These are phyloP conservation scores for Paulownia fortunei DNA, from an alignment of 257 asterid species.

Conservation along the genomic window DNA sequence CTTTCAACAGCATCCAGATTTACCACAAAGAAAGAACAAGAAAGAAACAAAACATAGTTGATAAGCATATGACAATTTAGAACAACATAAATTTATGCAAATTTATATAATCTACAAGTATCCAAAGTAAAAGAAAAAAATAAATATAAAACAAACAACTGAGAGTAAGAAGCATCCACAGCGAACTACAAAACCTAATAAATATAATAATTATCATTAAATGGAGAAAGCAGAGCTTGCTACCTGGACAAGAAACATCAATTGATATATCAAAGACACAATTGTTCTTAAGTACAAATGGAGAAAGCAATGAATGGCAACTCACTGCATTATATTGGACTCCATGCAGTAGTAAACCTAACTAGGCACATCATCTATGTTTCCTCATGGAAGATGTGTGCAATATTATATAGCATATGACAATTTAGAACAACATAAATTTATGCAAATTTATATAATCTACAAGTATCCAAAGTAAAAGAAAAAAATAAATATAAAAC, in stretches of 20 bases:
- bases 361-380: not conserved
- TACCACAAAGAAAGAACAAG: not conserved
- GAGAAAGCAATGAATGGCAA: constrained; percentile 7
- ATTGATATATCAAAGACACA: not conserved
- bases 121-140: not conserved
- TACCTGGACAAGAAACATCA: constrained; percentile 13
- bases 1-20: constrained; percentile 3
- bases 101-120: not conserved
- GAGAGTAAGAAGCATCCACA: constrained; percentile 23
- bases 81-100: not conserved
- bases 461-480: not conserved
- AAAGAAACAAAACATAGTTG: not conserved
- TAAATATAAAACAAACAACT: not conserved
- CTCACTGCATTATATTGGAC: no score
- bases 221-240: not conserved
- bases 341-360: not conserved
- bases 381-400: not conserved
- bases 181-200: not conserved
- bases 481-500: not conserved
- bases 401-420: not conserved
- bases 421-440: not conserved
- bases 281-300: not conserved
- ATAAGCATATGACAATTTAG: not conserved
- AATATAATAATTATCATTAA: not conserved
- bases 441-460: not conserved